phyloP scores from a whole-genome alignment of 2,329 filamentous ascomycete genomes.

The Botrytis elliptica region DNA sequence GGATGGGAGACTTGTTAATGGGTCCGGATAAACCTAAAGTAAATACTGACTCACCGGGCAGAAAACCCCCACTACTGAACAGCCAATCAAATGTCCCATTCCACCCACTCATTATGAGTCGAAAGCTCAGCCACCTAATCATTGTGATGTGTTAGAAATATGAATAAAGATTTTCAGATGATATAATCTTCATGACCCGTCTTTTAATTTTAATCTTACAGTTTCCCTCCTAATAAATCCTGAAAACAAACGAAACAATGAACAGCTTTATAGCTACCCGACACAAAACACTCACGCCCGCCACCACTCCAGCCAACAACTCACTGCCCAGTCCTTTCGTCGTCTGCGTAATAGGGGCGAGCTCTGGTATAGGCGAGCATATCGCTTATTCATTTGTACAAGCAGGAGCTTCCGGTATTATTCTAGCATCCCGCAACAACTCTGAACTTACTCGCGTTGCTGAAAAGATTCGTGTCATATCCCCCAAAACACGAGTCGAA shows the following conservation, averaged over 20 bases:
- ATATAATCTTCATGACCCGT: neutral
- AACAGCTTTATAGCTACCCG: conserved; percentile 6
- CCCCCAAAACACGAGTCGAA: neutral
- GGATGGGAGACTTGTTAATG: neutral
- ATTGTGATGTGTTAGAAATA: neutral
- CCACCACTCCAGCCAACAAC: conserved; percentile 12
- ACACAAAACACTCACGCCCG: conserved; percentile 8
- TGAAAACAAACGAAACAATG: neutral
- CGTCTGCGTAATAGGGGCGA: conserved; percentile 21
- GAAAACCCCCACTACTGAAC: neutral
- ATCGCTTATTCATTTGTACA: conserved; percentile 20
- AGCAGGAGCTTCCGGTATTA: conserved; percentile 14
- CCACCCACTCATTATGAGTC: conserved; percentile 16
- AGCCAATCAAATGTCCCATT: neutral
- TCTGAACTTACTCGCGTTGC: conserved; percentile 1
- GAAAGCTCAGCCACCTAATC: neutral
- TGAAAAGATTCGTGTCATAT: neutral
- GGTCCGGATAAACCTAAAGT: neutral
- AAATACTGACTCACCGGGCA: neutral
- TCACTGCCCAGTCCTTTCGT: conserved; percentile 7
- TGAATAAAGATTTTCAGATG: neutral
- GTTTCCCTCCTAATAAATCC: neutral
- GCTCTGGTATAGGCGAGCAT: conserved; percentile 22
- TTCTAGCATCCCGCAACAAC: conserved; percentile 16
- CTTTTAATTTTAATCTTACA: no score